Percentiles rank a stretch among this genome's conserved stretches.
Conservation (phyloP, 2,329 filamentous ascomycete species). For the Stachybotrys chartarum region DNA sequence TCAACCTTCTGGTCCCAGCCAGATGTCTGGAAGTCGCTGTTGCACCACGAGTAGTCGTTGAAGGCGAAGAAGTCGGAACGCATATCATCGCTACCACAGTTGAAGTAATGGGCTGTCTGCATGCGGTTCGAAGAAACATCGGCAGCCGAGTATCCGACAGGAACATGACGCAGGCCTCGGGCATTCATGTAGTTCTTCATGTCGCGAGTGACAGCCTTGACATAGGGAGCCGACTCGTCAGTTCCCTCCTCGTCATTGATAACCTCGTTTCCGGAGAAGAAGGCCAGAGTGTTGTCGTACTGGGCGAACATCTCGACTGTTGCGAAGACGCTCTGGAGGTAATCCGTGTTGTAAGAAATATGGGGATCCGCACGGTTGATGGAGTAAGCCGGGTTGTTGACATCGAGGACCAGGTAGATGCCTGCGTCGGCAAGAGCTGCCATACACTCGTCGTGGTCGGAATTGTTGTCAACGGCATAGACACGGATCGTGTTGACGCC, state of each 20-base stretch:
- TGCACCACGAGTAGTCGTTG: constrained; percentile 87
- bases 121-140: constrained; percentile 81
- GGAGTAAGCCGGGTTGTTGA: constrained; percentile 85
- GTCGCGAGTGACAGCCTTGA: constrained; percentile 74
- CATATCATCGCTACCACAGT: constrained; percentile 79
- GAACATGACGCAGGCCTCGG: constrained; percentile 56
- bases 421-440: constrained; percentile 68
- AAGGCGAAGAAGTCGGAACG: constrained; percentile 85
- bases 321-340: constrained; percentile 78
- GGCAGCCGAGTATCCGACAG: constrained; percentile 71
- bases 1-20: constrained; percentile 86
- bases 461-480: constrained; percentile 85
- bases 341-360: constrained; percentile 77
- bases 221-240: constrained; percentile 60
- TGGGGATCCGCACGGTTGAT: constrained; percentile 74
- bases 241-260: constrained; percentile 61
- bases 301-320: constrained; percentile 78
- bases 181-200: constrained; percentile 63
- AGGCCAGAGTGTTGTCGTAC: constrained; percentile 81
- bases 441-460: constrained; percentile 82
- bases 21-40: constrained; percentile 59
- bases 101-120: constrained; percentile 87
- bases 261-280: constrained; percentile 78
- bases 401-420: constrained; percentile 87
- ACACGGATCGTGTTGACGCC: constrained; percentile 89